Base-by-base conservation (phyloP, 495 filamentous ascomycete genomes). In the Bryoglossum gracile region DNA sequence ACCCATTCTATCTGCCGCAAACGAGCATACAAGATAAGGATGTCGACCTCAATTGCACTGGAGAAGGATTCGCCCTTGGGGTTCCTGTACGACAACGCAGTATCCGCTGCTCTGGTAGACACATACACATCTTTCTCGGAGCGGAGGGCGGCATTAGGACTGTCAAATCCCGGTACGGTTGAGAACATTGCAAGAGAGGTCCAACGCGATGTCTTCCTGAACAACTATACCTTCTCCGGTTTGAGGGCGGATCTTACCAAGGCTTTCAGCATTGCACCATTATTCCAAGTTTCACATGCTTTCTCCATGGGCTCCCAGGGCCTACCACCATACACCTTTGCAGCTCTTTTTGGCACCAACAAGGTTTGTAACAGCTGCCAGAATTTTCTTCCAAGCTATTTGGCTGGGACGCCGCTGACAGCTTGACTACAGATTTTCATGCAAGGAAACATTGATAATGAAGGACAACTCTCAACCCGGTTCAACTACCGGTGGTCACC, bases 281-380 rank as follows among this genome's bases (percentile, higher is more conserved):
- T 97, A 59, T 99, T 99, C 77, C 91, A 96, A 67, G 84, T 95
- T 50, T 95, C 90, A 42, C 94, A 99, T 75, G 84, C 90, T 43
- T 92, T 99, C 64, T 79, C 90, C 24, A 87, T 95, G 81, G 91
- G 94, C 48, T 77, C 77, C 13, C 85, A 92, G 61, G 80, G 82
- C 42, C 69, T 91, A 64, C 87, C 88, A 60, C 94, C 94, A 28
- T 99, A 99, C 67, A 84, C 84, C 34, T 96, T 96, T 68, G 86
- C 87, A 46, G 87, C 87, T 46, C 77, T 99, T 60, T 95, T 89
- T 64, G 94, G 94, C 48, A 94, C 83, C 57, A 81, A 81, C 61
- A 92, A 86, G 74, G 90, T 96, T 70, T 65, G 85, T 75, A 28
- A 40, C 32, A 45, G 30, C 18, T 22, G 24, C 33, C 22, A 17